Conservation (phyloP, 2,329 filamentous ascomycete species). For the Fusarium xylarioides region DNA sequence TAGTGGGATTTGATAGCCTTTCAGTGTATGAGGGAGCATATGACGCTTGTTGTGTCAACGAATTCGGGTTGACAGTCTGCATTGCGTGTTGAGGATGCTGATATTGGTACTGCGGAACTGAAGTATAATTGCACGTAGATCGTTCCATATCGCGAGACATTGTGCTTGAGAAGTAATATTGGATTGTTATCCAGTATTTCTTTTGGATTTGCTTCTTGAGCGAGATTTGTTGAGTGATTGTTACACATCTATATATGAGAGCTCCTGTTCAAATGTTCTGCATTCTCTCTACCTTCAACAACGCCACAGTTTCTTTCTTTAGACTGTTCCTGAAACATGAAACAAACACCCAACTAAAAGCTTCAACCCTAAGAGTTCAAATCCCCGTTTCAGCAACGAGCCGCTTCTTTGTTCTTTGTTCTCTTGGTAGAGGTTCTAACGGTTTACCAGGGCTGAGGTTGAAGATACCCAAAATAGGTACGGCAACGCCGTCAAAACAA, state of each 20-base stretch:
- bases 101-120: not conserved
- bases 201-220: fast-evolving
- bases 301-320: constrained; percentile 14
- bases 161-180: not conserved
- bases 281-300: not conserved
- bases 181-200: not conserved
- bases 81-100: not conserved
- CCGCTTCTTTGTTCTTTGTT: constrained; percentile 29
- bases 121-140: not conserved
- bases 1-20: not conserved
- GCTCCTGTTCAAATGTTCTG: no score
- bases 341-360: not conserved
- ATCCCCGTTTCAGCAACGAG: not conserved
- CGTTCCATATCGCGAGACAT: not conserved
- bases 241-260: not conserved
- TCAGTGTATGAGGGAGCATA: not conserved
- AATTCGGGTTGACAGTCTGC: constrained; percentile 17
- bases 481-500: not conserved
- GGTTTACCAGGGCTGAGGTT: not conserved
- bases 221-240: not conserved
- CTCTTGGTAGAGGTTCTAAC: not conserved
- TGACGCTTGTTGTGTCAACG: not conserved
- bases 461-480: constrained; percentile 10
- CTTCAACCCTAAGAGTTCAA: not conserved
- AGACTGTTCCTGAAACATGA: not conserved